Evolutionary conservation across 768 basidiomycete species (phyloP).

Genomic region (Serendipita sp.): DNA sequence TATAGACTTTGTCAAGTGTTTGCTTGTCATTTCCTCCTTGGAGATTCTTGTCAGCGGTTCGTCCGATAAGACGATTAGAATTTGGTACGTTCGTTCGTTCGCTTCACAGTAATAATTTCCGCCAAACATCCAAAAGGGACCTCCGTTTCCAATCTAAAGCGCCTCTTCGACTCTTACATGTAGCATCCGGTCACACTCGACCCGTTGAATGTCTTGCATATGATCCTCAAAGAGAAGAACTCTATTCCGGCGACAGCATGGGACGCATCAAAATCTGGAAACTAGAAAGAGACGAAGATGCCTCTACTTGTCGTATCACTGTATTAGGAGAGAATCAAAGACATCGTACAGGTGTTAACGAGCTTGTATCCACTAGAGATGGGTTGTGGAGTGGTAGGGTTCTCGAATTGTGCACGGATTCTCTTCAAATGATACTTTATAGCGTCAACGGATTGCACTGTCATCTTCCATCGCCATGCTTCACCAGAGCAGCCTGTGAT

Average conservation of each 20-base stretch:
- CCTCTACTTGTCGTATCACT: slow-evolving; percentile 35
- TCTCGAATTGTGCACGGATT: not conserved
- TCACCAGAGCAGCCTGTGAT: slow-evolving; percentile 15
- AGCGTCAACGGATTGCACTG: slow-evolving; percentile 86
- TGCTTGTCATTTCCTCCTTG: slow-evolving; percentile 52
- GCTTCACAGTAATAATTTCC: not conserved
- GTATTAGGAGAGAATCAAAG: slow-evolving; percentile 33
- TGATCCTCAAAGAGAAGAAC: slow-evolving; percentile 26
- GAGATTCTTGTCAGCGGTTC: slow-evolving; percentile 66
- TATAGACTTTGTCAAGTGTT: slow-evolving; percentile 76
- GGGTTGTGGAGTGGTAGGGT: slow-evolving; percentile 78
- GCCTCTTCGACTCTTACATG: slow-evolving; percentile 35
- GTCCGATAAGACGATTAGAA: slow-evolving; percentile 74
- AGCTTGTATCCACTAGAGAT: slow-evolving; percentile 45
- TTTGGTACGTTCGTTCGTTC: slow-evolving; percentile 51
- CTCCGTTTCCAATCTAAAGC: slow-evolving; percentile 16
- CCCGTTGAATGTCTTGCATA: slow-evolving; percentile 70
- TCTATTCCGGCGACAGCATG: slow-evolving; percentile 87
- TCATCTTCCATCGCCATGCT: slow-evolving; percentile 40
- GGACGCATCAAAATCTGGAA: slow-evolving; percentile 76
- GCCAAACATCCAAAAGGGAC: slow-evolving; percentile 35
- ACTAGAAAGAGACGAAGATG: slow-evolving; percentile 30
- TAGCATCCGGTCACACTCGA: slow-evolving; percentile 69
- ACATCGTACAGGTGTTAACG: slow-evolving; percentile 75
- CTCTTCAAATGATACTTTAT: not conserved